phyloP scores from a whole-genome alignment of 306 rosid species.

The Citrullus colocynthis region DNA sequence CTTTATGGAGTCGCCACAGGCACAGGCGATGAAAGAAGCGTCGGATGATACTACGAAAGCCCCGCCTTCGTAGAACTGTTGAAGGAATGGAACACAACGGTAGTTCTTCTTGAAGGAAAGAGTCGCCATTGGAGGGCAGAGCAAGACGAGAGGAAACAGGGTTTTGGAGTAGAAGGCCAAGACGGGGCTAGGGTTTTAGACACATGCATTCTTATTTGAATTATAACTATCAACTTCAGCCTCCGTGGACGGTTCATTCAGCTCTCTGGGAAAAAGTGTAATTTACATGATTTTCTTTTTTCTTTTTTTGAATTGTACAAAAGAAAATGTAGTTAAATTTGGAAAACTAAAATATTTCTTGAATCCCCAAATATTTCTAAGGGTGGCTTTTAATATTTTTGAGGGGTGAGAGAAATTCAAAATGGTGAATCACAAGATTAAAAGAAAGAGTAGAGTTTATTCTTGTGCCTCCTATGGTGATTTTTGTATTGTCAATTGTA shows the following conservation, averaged over 20 bases:
- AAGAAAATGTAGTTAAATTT: no score
- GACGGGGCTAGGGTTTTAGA: background rate
- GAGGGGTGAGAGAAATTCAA: no score
- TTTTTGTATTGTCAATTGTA: no score
- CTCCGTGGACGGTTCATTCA: background rate
- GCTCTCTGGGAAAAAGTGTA: background rate
- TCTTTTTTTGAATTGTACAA: no score
- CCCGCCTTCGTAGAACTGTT: constrained; percentile 83
- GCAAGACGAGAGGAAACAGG: background rate
- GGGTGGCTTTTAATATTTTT: no score
- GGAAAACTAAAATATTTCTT: no score
- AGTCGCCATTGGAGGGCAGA: constrained; percentile 31
- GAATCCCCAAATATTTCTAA: no score
- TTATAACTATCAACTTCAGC: background rate
- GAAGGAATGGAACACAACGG: constrained; percentile 56
- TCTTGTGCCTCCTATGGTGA: no score
- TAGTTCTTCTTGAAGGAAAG: constrained; percentile 43
- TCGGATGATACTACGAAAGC: constrained; percentile 70
- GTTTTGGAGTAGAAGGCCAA: background rate
- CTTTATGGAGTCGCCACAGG: constrained; percentile 58
- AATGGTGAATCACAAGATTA: no score
- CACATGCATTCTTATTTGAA: background rate
- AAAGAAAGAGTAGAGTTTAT: no score
- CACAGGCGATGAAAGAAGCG: constrained; percentile 64
- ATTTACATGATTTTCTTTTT: background rate